These are phyloP conservation scores for Calonectria hawksworthii DNA, from an alignment of 2,329 filamentous ascomycete species.

Conservation along the genomic window DNA sequence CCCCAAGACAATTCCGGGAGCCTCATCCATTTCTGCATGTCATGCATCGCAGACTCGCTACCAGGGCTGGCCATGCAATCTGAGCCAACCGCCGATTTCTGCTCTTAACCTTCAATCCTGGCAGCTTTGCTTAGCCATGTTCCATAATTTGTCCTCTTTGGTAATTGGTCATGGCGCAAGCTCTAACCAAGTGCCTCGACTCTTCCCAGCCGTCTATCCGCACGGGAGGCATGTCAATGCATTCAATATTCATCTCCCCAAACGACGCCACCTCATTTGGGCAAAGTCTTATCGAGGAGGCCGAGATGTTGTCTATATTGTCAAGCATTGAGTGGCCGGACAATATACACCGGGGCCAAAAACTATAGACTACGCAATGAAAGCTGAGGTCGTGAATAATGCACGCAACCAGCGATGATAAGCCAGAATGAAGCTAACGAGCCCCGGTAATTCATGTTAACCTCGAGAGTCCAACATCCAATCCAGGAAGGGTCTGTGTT, in stretches of 20 bases:
- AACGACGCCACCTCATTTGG: slow-evolving; percentile 28
- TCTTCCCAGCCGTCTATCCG: slow-evolving; percentile 13
- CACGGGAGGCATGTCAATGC: slow-evolving; percentile 21
- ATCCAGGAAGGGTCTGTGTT: background rate
- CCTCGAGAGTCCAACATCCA: background rate
- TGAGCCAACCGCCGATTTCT: slow-evolving; percentile 27
- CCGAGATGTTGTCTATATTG: background rate
- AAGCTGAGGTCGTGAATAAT: background rate
- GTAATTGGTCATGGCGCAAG: slow-evolving; percentile 27
- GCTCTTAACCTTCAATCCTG: slow-evolving; percentile 25
- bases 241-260: slow-evolving; percentile 26
- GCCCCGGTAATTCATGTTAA: background rate
- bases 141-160: slow-evolving; percentile 12
- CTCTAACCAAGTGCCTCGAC: slow-evolving; percentile 24
- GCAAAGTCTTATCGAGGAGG: background rate
- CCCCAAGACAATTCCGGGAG: slow-evolving; percentile 13
- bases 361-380: background rate
- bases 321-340: slow-evolving; percentile 1
- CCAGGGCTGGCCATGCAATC: slow-evolving; percentile 17
- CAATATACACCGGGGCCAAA: background rate
- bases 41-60: slow-evolving; percentile 17
- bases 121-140: slow-evolving; percentile 19
- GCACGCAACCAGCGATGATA: background rate
- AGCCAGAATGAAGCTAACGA: background rate
- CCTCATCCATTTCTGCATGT: slow-evolving; percentile 29